Base-by-base conservation (phyloP, 2,329 filamentous ascomycete genomes). In the Calonectria montana region DNA sequence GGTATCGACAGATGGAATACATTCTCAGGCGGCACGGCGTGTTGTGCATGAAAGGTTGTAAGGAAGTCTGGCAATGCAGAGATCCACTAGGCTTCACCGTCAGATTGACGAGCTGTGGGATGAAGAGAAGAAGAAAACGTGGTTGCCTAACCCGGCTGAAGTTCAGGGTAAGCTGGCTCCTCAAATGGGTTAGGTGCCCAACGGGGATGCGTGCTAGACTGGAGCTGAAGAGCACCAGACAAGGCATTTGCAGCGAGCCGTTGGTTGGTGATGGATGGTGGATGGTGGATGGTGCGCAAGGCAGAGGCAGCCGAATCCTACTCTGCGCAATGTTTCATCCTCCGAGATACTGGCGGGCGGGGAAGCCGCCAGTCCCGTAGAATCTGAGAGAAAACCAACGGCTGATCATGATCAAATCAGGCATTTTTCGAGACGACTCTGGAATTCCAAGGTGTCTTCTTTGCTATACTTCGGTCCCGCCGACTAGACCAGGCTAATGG, bases 351-450 rank as follows among this genome's bases (percentile, higher is more conserved):
- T 57, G 37, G 57, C 37, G n/a, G 23, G 39, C 23, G 57, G 57
- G 57, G 37, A 62, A 43, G 39, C 39, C 57, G 57, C 35, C 27
- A 27, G 39, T 37, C 31, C 53, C 35, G 31, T 59, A 35, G 53
- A 59, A 59, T 39, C 23, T 3, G 35, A 35, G 31, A 59, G 53
- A 59, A 59, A 21, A 35, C 37, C 37, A 35, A 21, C 53, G 31
- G 10, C 21, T 57, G 53, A 21, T 59, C 53, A 59, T 16, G 63
- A 48, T 66, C 55, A n/a, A 62, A 70, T 70, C 70, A 65, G 71
- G 71, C 68, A 73, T 55, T 41, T 23, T 73, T 73, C 71, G 71
- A 73, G 71, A 73, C 57, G 50, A 43, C 23, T 69, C 57, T 47
- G 39, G 62, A 63, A 43, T 41, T 21, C 13, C 62, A 41, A 41